A percentile compares a stretch with the other conserved stretches of the same genome.
Conservation (phyloP, 2,329 filamentous ascomycete species). For the Phialemoniopsis sp. region DNA sequence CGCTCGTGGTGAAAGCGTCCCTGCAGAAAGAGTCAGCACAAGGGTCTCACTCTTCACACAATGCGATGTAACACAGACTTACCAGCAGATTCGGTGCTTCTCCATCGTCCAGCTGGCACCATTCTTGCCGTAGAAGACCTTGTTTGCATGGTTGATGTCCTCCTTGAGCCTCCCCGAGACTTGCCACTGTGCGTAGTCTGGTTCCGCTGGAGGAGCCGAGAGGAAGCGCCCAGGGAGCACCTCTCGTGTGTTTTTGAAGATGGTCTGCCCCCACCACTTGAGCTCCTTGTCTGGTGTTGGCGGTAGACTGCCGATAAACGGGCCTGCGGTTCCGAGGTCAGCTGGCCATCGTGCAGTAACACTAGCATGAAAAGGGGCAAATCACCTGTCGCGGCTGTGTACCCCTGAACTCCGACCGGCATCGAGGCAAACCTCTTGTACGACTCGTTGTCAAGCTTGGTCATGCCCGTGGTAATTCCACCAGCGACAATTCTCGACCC, state of each 20-base stretch:
- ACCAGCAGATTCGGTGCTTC: constrained; percentile 66
- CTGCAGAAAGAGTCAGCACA: constrained; percentile 26
- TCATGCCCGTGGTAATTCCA: constrained; percentile 56
- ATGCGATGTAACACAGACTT: constrained; percentile 17
- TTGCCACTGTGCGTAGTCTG: constrained; percentile 61
- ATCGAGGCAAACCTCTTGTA: constrained; percentile 39
- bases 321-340: constrained; percentile 18
- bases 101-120: constrained; percentile 53
- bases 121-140: constrained; percentile 55
- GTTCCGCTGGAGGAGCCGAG: constrained; percentile 50
- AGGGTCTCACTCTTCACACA: not conserved
- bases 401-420: constrained; percentile 42
- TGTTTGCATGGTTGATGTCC: constrained; percentile 53
- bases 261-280: constrained; percentile 60
- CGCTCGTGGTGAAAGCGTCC: constrained; percentile 60
- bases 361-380: too few species aligned
- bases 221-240: constrained; percentile 47
- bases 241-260: constrained; percentile 52
- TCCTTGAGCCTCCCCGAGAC: constrained; percentile 50
- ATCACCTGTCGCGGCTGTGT: constrained; percentile 17
- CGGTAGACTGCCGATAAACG: constrained; percentile 55
- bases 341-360: constrained; percentile 19
- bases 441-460: constrained; percentile 43
- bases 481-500: constrained; percentile 53
- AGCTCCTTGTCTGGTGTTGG: constrained; percentile 44